Conservation (phyloP, 345 rosid genomes). For the Garcia nutans region DNA sequence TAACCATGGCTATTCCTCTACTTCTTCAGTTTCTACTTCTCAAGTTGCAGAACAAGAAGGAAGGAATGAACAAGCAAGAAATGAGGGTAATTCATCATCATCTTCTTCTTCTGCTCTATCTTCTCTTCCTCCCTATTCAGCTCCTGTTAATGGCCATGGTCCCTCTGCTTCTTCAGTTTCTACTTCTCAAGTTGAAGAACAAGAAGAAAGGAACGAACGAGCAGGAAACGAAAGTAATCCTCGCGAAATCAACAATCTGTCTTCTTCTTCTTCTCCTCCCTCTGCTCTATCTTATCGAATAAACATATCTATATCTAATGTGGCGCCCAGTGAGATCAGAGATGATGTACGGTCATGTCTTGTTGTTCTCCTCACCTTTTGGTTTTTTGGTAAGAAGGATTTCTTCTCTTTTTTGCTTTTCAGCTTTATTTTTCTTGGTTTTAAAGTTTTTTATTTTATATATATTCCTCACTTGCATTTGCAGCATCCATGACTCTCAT, state of each 20-base stretch:
- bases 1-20: too few species aligned
- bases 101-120: too few species aligned
- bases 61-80: too few species aligned
- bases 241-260: slow-evolving; percentile 10
- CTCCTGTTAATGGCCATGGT: slow-evolving; percentile 2
- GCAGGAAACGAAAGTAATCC: slow-evolving; percentile 9
- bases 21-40: too few species aligned
- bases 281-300: slow-evolving; percentile 26
- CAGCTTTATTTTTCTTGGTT: neutral
- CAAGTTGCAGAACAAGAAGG: too few species aligned
- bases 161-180: slow-evolving; percentile 23
- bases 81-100: too few species aligned
- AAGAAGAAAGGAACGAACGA: slow-evolving; percentile 20
- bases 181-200: slow-evolving; percentile 27
- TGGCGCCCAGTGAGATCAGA: slow-evolving; percentile 8
- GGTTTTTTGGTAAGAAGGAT: slow-evolving; percentile 53
- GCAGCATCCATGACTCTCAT: slow-evolving; percentile 57
- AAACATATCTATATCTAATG: slow-evolving; percentile 29
- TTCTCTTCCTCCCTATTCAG: slow-evolving; percentile 17
- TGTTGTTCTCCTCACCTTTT: slow-evolving; percentile 38
- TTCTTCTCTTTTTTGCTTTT: slow-evolving; percentile 5
- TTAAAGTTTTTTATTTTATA: neutral
- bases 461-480: slow-evolving; percentile 26
- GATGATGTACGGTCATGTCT: slow-evolving; percentile 51
- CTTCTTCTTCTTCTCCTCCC: slow-evolving; percentile 11